Evolutionary conservation across 495 filamentous ascomycete species (phyloP).

Genomic region (Daldinia bambusicola): DNA sequence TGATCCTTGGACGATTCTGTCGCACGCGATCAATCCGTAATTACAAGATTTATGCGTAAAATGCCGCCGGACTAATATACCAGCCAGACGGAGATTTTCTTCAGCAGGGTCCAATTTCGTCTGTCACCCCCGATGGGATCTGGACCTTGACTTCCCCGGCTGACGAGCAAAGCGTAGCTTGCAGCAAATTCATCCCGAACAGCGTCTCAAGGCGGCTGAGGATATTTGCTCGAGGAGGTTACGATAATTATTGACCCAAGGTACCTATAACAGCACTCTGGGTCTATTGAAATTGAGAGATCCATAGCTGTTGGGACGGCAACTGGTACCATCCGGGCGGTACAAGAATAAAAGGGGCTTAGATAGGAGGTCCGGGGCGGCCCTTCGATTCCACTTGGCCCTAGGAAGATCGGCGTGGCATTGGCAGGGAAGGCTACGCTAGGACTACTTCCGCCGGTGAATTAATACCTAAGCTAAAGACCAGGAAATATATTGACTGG

Average conservation of each 20-base stretch:
- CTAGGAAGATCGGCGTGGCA: slow-evolving; percentile 43
- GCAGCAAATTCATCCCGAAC: slow-evolving; percentile 1
- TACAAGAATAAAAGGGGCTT: slow-evolving; percentile 39
- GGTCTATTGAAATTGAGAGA: slow-evolving; percentile 32
- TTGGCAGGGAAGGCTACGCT: slow-evolving; percentile 38
- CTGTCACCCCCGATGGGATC: slow-evolving; percentile 36
- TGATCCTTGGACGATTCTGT: slow-evolving; percentile 41
- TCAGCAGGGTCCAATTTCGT: slow-evolving; percentile 46
- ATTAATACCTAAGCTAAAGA: slow-evolving; percentile 44
- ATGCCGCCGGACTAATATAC: slow-evolving; percentile 45
- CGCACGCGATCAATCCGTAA: slow-evolving; percentile 47
- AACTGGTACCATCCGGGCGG: slow-evolving; percentile 39
- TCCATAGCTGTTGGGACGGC: slow-evolving; percentile 32
- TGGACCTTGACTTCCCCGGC: slow-evolving; percentile 37
- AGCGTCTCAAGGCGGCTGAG: background rate
- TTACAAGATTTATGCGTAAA: slow-evolving; percentile 49
- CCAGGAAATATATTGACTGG: slow-evolving; percentile 43
- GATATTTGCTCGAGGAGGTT: slow-evolving; percentile 8
- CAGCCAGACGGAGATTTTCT: slow-evolving; percentile 48
- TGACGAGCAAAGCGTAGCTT: slow-evolving; percentile 6
- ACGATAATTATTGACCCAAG: slow-evolving; percentile 6
- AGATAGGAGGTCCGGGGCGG: slow-evolving; percentile 42
- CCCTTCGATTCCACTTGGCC: slow-evolving; percentile 41
- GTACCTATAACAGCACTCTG: slow-evolving; percentile 10
- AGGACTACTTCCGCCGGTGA: slow-evolving; percentile 41